Base-by-base conservation (phyloP, 2,329 filamentous ascomycete genomes). In the Colletotrichum paranaense region DNA sequence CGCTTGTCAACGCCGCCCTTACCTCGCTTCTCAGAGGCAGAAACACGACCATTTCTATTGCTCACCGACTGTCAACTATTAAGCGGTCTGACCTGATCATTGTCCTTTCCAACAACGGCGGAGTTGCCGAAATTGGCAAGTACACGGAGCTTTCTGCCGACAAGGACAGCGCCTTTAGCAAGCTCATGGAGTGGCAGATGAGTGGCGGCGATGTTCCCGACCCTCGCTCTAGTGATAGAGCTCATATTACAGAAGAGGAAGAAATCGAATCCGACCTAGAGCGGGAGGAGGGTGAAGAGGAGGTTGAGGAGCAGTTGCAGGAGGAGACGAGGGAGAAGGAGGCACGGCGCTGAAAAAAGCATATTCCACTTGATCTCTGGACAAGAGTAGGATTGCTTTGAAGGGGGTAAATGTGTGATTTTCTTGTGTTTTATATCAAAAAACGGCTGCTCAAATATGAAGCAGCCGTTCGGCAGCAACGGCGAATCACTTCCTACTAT, bases 101-200 rank as follows among this genome's bases (percentile, higher is more conserved):
- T 77, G 96, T 98, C 35, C 92, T 99, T 52, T 93, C 93, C 73
- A 91, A 89, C 69, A 93, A 98, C 79, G 97, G 97, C 75, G 92
- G 90, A 72, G 96, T 99, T 4, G 97, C 96, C 3, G 96, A 99
- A 82, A 93, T 94, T 75, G 97, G 97, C 69, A 93, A 92, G 71
- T 99, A 97, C 81, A 85, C 88, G 28, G 90, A 95, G 75, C 89
- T 99, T 26, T 93, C 92, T 65, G 87, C 89, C 5, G 91, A 94
- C 73, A 89, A 90, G 19, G 86, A 93, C 11, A 97, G 96, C 65
- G 95, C 95, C 2, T 99, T 99, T 80, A 96, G 92, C 78, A 97
- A 93, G 84, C 87, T 99, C 66, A 99, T 99, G 97, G 96, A 98
- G 83, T 98, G 95, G 95, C 97, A 99, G 84, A 94, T 98, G 91